Base-by-base conservation (phyloP, 306 rosid genomes). In the Boehmeria nivea region DNA sequence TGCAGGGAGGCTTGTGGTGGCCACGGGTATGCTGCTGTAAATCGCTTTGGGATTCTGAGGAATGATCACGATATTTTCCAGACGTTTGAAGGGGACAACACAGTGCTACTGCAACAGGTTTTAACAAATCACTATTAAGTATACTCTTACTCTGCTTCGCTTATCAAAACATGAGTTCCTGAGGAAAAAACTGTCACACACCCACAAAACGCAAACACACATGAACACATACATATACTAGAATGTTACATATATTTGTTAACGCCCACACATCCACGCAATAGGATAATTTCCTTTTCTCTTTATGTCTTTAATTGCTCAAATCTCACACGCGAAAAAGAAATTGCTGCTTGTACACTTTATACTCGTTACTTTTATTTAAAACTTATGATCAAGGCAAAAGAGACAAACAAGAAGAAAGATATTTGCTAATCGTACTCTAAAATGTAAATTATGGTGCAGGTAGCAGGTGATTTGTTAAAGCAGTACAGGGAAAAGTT, bases 1-100 rank as follows among this genome's bases (percentile, higher is more conserved):
- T 91, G 98, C 68, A 82, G 98, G 83, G 98, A 91, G 72, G 85
- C 96, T 50, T 91, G 98, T 73, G 98, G 98, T 64, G 98, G 98
- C 63, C 98, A 91, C 80, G 98, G 98, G 46, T 91, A 91, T 63
- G 98, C 98, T 67, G 95, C 95, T 16, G 95, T 84, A 14, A 91
- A 87, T 57, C 82, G 95, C 63, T 87, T 91, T 68, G 98, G 98
- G 43, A 66, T 19, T 66, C 72, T 91, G 69, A 80, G 98, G 80
- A 91, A 91, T 66, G 98, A 91, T 75, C 98, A 91, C 67, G 98
- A 91, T 61, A 91, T 91, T 61, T 91, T 91, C 51, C 98, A 91
- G 81, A 91, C 98, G 43, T 91, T 91, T 73, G 98, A 91, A 69
- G 98, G 98, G 65, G 98, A 91, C 86, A 91, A 91, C 74, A 87